phyloP scores from a whole-genome alignment of 139 green algal species.

The Eudorina sp. region DNA sequence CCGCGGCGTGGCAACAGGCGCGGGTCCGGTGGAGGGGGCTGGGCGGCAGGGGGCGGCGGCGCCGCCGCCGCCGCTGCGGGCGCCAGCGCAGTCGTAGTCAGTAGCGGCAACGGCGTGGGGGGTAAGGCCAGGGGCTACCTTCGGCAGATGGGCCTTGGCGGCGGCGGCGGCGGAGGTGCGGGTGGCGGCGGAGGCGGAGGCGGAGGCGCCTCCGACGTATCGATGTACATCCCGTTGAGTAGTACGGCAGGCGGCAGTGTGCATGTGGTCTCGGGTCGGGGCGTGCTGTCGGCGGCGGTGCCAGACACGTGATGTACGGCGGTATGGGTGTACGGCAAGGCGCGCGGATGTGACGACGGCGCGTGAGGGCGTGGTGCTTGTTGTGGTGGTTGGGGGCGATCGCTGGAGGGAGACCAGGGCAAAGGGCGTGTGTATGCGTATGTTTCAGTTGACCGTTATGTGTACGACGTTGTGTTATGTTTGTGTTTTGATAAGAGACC shows the following conservation, averaged over 20 bases:
- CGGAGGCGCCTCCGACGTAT: not conserved
- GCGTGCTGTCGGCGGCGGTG: too few species aligned
- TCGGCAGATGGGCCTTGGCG: not conserved
- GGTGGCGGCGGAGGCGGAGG: not conserved
- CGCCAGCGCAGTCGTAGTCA: too few species aligned
- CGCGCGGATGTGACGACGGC: too few species aligned
- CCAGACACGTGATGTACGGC: too few species aligned
- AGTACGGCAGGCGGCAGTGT: slow-evolving; percentile 1
- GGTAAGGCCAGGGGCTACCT: not conserved
- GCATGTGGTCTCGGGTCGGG: not conserved
- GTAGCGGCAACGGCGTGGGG: not conserved
- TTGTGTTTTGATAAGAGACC: too few species aligned
- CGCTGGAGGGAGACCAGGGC: too few species aligned
- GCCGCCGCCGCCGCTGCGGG: not conserved
- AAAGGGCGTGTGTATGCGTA: too few species aligned
- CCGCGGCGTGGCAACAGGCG: not conserved
- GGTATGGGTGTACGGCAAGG: too few species aligned
- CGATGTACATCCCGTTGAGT: slow-evolving; percentile 15
- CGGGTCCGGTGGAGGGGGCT: not conserved
- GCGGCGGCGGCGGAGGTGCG: not conserved
- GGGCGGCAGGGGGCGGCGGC: not conserved
- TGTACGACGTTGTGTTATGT: too few species aligned
- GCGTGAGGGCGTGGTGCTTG: too few species aligned
- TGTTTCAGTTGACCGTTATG: too few species aligned
- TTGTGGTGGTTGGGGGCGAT: too few species aligned